Base-by-base conservation (phyloP, 345 rosid genomes). In the Eutrema japonicum region DNA sequence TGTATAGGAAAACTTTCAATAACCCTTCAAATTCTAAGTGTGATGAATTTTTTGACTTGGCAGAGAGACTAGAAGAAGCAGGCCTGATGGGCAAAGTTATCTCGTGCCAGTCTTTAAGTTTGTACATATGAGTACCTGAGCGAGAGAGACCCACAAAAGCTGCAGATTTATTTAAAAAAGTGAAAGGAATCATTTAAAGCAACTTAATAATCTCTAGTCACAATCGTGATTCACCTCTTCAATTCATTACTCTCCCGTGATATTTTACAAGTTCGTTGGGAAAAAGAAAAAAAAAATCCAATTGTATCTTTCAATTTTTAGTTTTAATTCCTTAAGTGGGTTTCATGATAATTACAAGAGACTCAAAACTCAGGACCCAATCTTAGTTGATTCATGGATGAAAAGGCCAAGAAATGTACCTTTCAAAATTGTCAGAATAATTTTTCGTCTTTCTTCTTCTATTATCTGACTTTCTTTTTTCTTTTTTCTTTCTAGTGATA, bases 111-210 rank as follows among this genome's bases (percentile, higher is more conserved):
- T 75, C 69, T 68, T 52, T 60, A 68, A 22, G 69, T 67, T 26
- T 75, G 48, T 10, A 42, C 64, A 68, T 45, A 53, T 68, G 73
- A 52, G 69, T 75, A 36, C 79, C 69, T 75, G 70, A 69, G 18
- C 11, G 37, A 53, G 75, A 70, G 65, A 76, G 79, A 75, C 74
- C 79, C 64, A 76, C 79, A 69, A 76, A 76, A 70, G 66, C 75
- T 62, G 79, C 29, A 62, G 12, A 52, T 26, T 33, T 57, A 69
- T 18, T 60, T 33, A 1, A 6, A 51, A 75, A 61, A 30, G 70
- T 46, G 70, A 54, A 38, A 54, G 5, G 66, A 54, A 76, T 70
- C 75, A 76, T 76, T 76, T 63, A 76, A 76, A 76, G 79, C 66
- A 76, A 70, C 71, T 70, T 63, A 69, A 76, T 69, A 76, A 63